Evolutionary conservation across 768 basidiomycete species (phyloP), one percentile per base, ranked within the genome.

Genomic region (Naganishia antarctica): DNA sequence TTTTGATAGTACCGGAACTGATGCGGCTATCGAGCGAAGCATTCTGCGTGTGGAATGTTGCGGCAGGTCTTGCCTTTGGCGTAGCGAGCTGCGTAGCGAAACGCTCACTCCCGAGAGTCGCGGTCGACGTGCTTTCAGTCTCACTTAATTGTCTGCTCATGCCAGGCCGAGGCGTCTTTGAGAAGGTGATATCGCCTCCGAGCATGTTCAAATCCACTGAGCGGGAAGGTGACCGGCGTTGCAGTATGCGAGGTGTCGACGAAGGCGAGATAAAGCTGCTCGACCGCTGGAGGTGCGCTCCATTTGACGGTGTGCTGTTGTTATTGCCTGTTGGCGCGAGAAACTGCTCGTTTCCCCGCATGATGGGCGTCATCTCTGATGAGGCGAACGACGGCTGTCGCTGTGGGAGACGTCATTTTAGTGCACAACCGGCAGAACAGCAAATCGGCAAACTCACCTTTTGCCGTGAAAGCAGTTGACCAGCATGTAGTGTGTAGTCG

Each of bases 401-500:
- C 41, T 60, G 28, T 3, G n/a, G 3, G 18, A 60, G 13, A 31
- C 1, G 16, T 32, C 40, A 21, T 26, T 32, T 41, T 21, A 43
- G 57, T 9, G 6, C 11, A 31, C 46, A 15, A 16, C 25, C 26
- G 12, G 16, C 18, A 2, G 25, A n/a, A n/a, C 12, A 41, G 7
- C 57, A 15, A 40, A 25, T 9, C 25, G 25, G 16, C 12, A 23
- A 9, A 60, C 59, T 46, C 43, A 60, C 59, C 8, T 25, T 46
- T 31, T 28, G 43, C n/a, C 37, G 37, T 7, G 62, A 41, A 41
- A 64, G 32, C 47, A 66, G 46, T 23, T 66, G 46, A 64, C 60
- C 44, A 67, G 65, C 51, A 26, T 85, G 81, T 47, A 87, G 81
- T 0, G 86, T 87, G 53, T 84, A 70, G 70, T 88, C 87, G 71